A percentile compares a stretch with the other conserved stretches of the same genome.
phyloP scores from a whole-genome alignment of 164 flowering plant species.

The Vitis cinerea region DNA sequence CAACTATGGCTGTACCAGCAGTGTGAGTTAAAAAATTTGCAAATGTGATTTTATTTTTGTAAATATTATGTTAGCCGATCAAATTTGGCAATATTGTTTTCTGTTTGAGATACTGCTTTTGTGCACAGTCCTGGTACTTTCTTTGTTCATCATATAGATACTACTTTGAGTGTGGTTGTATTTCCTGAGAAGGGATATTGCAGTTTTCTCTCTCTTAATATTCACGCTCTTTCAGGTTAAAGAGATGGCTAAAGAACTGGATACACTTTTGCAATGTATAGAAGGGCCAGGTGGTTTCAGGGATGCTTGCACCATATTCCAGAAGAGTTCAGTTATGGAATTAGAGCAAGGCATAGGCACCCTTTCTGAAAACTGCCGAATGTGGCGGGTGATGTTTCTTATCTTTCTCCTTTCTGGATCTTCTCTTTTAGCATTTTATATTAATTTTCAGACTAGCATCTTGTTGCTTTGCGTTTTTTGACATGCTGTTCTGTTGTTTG shows the following conservation, averaged over 20 bases:
- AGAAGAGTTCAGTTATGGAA: conserved; percentile 40
- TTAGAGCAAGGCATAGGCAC: conserved; percentile 52
- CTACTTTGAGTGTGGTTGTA: not conserved
- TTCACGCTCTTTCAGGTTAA: conserved; percentile 49
- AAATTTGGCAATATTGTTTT: not conserved
- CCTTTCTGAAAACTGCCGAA: conserved; percentile 55
- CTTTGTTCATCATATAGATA: too few species aligned
- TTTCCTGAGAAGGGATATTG: not conserved
- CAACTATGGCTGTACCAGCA: too few species aligned
- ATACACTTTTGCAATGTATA: conserved; percentile 57
- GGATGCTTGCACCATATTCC: conserved; percentile 61
- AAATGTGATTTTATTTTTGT: too few species aligned
- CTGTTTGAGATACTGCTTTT: not conserved
- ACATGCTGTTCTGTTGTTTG: too few species aligned
- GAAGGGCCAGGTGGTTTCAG: conserved; percentile 74
- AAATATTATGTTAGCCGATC: too few species aligned
- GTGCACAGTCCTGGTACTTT: too few species aligned
- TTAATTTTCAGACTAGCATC: not conserved
- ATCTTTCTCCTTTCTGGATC: not conserved
- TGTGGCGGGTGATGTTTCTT: conserved; percentile 50
- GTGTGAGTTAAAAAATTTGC: too few species aligned
- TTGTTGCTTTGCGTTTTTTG: not conserved
- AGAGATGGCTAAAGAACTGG: conserved; percentile 76
- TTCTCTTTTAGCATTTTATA: not conserved
- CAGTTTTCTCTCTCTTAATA: not conserved